Percentiles rank a stretch among this genome's conserved stretches.
These are phyloP conservation scores for Comarum palustre DNA, from an alignment of 306 rosid species.

Conservation along the genomic window DNA sequence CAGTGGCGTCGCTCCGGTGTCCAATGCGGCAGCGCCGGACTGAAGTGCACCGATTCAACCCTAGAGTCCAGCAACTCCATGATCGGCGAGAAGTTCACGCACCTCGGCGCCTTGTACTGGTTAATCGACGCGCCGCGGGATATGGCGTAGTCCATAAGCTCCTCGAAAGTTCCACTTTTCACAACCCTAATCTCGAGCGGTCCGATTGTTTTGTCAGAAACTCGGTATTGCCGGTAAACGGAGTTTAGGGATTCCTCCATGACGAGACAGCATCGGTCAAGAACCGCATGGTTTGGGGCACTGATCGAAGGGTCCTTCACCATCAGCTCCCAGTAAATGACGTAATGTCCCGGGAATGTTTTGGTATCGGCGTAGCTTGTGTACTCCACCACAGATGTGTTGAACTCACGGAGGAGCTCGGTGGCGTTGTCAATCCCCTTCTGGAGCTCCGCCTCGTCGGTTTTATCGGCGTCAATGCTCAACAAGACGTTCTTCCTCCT, in stretches of 20 bases:
- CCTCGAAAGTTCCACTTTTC: slow-evolving; percentile 86
- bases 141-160: slow-evolving; percentile 89
- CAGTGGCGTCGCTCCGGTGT: slow-evolving; percentile 66
- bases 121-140: slow-evolving; percentile 89
- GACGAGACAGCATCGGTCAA: slow-evolving; percentile 59
- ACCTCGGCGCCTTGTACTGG: slow-evolving; percentile 90
- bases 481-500: slow-evolving; percentile 75
- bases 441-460: slow-evolving; percentile 84
- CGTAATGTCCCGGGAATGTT: slow-evolving; percentile 88
- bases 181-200: slow-evolving; percentile 86
- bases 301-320: slow-evolving; percentile 44
- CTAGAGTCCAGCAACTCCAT: slow-evolving; percentile 79
- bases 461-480: slow-evolving; percentile 81
- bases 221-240: slow-evolving; percentile 87
- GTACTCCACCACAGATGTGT: slow-evolving; percentile 72
- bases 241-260: slow-evolving; percentile 81
- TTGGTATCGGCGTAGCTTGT: slow-evolving; percentile 68
- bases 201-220: slow-evolving; percentile 77
- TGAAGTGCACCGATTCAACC: slow-evolving; percentile 68
- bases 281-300: slow-evolving; percentile 39
- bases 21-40: slow-evolving; percentile 80
- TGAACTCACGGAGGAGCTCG: slow-evolving; percentile 37
- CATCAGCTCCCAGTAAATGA: slow-evolving; percentile 80
- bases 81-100: slow-evolving; percentile 78
- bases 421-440: slow-evolving; percentile 61